phyloP scores from a whole-genome alignment of 495 filamentous ascomycete genomes.

The Xylaria bambusicola region DNA sequence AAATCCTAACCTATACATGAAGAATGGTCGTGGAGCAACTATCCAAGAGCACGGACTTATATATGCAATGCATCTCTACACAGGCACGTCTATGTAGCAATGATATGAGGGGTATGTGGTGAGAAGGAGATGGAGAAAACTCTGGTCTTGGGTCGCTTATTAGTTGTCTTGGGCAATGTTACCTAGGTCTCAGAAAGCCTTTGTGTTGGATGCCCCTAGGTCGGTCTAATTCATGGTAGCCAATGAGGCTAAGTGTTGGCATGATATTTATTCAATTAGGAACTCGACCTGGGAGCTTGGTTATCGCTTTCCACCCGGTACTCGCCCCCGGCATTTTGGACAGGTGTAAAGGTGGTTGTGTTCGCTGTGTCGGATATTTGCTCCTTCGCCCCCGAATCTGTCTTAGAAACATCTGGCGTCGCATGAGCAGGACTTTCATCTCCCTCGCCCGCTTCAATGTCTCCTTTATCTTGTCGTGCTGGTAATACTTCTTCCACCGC shows the following conservation, averaged over 20 bases:
- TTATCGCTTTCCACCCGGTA: conserved; percentile 8
- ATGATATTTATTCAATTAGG: neutral
- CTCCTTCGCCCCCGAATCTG: neutral
- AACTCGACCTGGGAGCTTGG: neutral
- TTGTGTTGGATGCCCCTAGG: neutral
- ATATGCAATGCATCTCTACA: no score
- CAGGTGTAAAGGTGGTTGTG: neutral
- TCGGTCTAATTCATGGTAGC: neutral
- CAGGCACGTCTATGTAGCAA: neutral
- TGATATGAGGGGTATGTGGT: neutral
- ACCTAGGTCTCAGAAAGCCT: neutral
- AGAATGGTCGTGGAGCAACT: no score
- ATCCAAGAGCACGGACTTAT: no score
- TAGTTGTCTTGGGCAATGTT: neutral
- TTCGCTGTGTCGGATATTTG: neutral
- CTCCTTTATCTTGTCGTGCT: conserved; percentile 8
- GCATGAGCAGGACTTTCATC: neutral
- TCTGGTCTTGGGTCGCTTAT: no score
- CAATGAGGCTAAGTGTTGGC: neutral
- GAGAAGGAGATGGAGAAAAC: no score
- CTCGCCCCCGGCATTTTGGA: neutral
- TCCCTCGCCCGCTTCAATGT: conserved; percentile 6
- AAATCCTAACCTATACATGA: no score
- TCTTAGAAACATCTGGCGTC: neutral
- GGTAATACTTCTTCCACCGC: conserved; percentile 12